Percentiles rank a stretch among this genome's conserved stretches.
These are phyloP conservation scores for Coccinonectria pachysandricola DNA, from an alignment of 2,329 filamentous ascomycete species.

Conservation along the genomic window DNA sequence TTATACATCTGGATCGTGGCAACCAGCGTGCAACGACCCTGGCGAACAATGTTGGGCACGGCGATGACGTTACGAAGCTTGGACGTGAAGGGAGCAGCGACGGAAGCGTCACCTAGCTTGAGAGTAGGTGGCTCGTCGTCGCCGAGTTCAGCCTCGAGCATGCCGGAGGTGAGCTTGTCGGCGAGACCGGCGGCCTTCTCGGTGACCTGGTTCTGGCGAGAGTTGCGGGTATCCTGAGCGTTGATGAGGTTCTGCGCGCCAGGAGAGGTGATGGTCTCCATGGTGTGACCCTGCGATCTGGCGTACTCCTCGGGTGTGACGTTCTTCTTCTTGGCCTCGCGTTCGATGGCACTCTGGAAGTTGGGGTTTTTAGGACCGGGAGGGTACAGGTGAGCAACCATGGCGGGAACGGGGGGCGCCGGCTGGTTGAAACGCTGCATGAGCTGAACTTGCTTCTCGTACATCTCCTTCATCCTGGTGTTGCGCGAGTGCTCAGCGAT, in stretches of 20 bases:
- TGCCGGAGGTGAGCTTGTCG: constrained; percentile 72
- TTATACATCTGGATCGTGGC: constrained; percentile 99
- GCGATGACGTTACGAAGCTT: constrained; percentile 96
- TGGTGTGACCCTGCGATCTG: constrained; percentile 38
- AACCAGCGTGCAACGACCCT: constrained; percentile 93
- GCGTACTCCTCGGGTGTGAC: constrained; percentile 50
- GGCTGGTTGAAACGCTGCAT: constrained; percentile 96
- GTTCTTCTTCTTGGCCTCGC: constrained; percentile 72
- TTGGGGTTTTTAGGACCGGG: constrained; percentile 88
- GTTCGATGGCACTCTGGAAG: constrained; percentile 81
- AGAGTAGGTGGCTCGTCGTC: constrained; percentile 89
- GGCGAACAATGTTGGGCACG: constrained; percentile 95
- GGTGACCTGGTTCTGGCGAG: constrained; percentile 48
- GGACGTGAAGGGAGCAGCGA: constrained; percentile 93
- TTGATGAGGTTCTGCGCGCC: constrained; percentile 50
- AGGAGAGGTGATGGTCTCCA: constrained; percentile 57
- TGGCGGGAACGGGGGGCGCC: constrained; percentile 76
- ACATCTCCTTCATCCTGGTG: constrained; percentile 96
- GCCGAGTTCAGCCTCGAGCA: constrained; percentile 85
- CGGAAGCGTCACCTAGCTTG: constrained; percentile 93
- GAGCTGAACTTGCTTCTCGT: constrained; percentile 86
- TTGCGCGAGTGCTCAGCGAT: constrained; percentile 91
- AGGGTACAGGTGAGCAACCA: constrained; percentile 91
- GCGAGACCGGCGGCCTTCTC: constrained; percentile 69
- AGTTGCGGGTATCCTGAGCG: constrained; percentile 12